phyloP scores from a whole-genome alignment of 1,284 basidiomycete genomes.

The Wolfiporia cocos region DNA sequence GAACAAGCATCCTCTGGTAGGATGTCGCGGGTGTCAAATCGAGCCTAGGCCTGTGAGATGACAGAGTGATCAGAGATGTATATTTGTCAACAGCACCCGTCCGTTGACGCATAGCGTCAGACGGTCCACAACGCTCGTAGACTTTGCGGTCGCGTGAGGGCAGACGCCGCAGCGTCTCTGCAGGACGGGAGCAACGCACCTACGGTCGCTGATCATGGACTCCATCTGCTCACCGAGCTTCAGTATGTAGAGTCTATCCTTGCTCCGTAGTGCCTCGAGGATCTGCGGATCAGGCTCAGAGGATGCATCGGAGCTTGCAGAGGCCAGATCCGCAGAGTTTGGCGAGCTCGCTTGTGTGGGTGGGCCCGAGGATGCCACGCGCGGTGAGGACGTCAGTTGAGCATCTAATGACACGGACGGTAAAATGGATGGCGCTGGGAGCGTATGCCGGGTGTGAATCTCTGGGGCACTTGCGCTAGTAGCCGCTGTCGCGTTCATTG shows the following conservation, averaged over 20 bases:
- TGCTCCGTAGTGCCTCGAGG: constrained; percentile 76
- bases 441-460: constrained; percentile 12
- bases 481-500: constrained; percentile 13
- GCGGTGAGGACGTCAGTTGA: constrained; percentile 13
- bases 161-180: background rate
- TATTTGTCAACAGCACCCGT: too few relatives aligned
- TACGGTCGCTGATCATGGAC: constrained; percentile 62
- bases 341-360: constrained; percentile 7
- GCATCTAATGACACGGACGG: constrained; percentile 20
- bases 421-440: constrained; percentile 15
- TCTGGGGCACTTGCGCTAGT: constrained; percentile 21
- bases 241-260: constrained; percentile 78
- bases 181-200: constrained; percentile 49
- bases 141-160: background rate
- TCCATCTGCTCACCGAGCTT: constrained; percentile 82
- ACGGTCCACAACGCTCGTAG: too few relatives aligned
- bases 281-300: constrained; percentile 68
- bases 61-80: constrained; percentile 5
- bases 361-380: constrained; percentile 15
- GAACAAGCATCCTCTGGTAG: constrained; percentile 77
- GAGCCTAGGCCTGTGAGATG: constrained; percentile 43
- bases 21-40: constrained; percentile 63
- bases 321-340: constrained; percentile 7
- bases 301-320: constrained; percentile 12
- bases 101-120: too few relatives aligned